A percentile compares a stretch with the other conserved stretches of the same genome.
phyloP scores from a whole-genome alignment of 169 alveolate species.

The Theileria luwenshuni region DNA sequence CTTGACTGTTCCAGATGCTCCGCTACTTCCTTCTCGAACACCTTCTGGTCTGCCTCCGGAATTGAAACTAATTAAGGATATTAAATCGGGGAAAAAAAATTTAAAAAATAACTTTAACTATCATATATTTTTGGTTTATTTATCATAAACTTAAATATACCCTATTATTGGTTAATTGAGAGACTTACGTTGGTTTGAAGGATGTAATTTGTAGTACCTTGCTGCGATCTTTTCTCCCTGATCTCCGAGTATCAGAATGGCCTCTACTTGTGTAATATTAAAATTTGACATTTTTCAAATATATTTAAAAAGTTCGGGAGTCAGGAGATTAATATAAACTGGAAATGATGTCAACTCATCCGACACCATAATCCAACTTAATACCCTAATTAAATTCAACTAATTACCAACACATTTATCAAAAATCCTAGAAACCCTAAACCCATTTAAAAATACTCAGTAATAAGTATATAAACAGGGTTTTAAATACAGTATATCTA shows the following conservation, averaged over 20 bases:
- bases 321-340: too few species aligned
- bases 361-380: too few species aligned
- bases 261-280: conserved; percentile 73
- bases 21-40: conserved; percentile 10
- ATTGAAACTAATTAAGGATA: conserved; percentile 54
- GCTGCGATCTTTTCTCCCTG: conserved; percentile 77
- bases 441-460: too few species aligned
- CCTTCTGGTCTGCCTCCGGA: conserved; percentile 27
- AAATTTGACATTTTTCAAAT: conserved; percentile 59
- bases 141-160: not conserved
- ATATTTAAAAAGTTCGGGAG: too few species aligned
- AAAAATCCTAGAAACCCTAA: too few species aligned
- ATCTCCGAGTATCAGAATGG: conserved; percentile 64
- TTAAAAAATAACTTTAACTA: not conserved
- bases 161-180: not conserved
- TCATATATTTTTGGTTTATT: not conserved
- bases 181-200: conserved; percentile 16
- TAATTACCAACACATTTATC: too few species aligned
- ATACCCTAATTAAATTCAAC: too few species aligned
- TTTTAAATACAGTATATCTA: too few species aligned
- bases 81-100: too few species aligned
- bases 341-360: too few species aligned
- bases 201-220: conserved; percentile 65
- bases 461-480: too few species aligned
- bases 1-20: conserved; percentile 38